Base-by-base conservation (phyloP, 306 rosid species). In the Corylus avellana region DNA sequence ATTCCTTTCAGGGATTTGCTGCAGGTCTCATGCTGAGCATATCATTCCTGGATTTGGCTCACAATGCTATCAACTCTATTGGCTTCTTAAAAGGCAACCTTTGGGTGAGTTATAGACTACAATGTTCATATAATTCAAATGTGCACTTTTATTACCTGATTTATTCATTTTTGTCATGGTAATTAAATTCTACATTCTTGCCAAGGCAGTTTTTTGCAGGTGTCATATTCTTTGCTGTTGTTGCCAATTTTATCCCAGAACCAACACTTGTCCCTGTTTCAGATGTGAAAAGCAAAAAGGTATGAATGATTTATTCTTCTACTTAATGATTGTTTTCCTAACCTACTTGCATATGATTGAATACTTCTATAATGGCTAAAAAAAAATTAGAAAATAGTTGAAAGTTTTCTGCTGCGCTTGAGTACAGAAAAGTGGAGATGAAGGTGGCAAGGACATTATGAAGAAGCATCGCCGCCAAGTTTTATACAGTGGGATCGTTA, bases 31-130 rank as follows among this genome's bases (percentile, higher is more conserved):
- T 95, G 98, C 84, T 95, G 46, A 95, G 99, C 87, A 95, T 91
- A 75, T 95, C 99, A 44, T 93, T 96, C 89, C 91, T 96, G 54
- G 99, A 96, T 85, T 88, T 96, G 75, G 99, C 99, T 89, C 99
- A 93, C 81, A 96, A 93, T 77, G 97, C 99, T 76, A 82, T 93
- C 55, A 96, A 96, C 84, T 89, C 99, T 10, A 87, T 96, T 48
- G 99, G 99, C 44, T 96, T 96, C 90, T 82, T 96, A 72, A 96
- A 90, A 87, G 99, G 89, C 67, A 93, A 96, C 77, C 88, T 93
- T 80, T 96, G 99, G 99, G 99, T 96, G 82, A 76, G 87, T 68
- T 75, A 39, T 70, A 32, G 37, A 42, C 74, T 79, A 22, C 68
- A 27, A 54, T 58, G 50, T 27, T 72, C 57, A 73, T 62, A 9